Evolutionary conservation across 345 rosid genomes (phyloP).

Genomic region (Diplotaxis tenuifolia): DNA sequence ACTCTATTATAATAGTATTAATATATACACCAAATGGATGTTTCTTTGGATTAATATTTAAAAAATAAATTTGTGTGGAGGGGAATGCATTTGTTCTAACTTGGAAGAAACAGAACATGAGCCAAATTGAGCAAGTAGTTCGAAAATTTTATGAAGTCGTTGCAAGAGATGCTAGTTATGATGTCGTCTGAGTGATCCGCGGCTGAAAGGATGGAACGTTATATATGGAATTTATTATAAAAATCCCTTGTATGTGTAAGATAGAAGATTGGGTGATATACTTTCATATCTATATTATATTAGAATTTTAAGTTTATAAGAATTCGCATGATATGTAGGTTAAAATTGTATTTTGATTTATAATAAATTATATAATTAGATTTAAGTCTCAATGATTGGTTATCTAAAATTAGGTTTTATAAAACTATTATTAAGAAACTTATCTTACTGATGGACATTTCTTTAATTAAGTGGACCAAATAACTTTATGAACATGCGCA

Average conservation of each 20-base stretch:
- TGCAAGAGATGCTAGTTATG: not conserved
- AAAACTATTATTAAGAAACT: too few relatives aligned
- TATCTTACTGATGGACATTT: not conserved
- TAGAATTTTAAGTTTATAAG: too few relatives aligned
- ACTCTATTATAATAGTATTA: not conserved
- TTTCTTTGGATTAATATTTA: not conserved
- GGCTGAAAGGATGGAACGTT: not conserved
- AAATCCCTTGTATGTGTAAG: not conserved
- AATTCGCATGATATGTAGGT: not conserved
- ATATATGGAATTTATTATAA: not conserved
- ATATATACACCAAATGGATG: not conserved
- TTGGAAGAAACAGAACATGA: not conserved
- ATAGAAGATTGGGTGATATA: not conserved
- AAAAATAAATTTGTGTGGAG: not conserved
- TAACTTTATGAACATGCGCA: not conserved
- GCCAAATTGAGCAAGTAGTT: not conserved
- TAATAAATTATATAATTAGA: not conserved
- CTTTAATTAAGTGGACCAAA: not conserved
- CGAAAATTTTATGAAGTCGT: not conserved
- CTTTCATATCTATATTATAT: not conserved
- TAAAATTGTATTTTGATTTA: not conserved
- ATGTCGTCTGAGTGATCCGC: not conserved
- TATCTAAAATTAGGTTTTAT: not conserved
- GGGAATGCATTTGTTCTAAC: not conserved
- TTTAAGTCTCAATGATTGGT: not conserved